Percentiles rank a stretch among this genome's conserved stretches.
Conservation (phyloP, 2,329 filamentous ascomycete genomes). For the Neopestalotiopsis rosae region DNA sequence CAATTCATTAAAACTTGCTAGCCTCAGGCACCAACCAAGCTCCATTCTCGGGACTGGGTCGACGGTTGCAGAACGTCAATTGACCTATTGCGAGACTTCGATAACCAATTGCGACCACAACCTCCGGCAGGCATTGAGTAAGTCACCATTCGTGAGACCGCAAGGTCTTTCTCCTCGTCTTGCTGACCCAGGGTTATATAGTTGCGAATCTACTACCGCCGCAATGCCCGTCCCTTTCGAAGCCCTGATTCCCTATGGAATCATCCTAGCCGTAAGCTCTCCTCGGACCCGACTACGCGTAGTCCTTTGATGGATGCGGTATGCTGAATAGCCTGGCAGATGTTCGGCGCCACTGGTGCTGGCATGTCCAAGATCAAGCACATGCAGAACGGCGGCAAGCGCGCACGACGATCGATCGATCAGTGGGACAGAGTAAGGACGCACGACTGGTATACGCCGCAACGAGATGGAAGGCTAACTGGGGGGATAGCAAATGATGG, state of each 20-base stretch:
- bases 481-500: slow-evolving; percentile 59
- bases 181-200: neutral
- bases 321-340: slow-evolving; percentile 47
- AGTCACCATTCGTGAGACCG: neutral
- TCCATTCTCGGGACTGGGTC: neutral
- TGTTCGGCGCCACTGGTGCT: slow-evolving; percentile 66
- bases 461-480: slow-evolving; percentile 23
- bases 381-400: slow-evolving; percentile 66
- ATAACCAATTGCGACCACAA: slow-evolving; percentile 14
- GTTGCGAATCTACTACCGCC: slow-evolving; percentile 29
- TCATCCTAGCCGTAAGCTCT: slow-evolving; percentile 63
- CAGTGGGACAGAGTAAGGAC: slow-evolving; percentile 65
- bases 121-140: slow-evolving; percentile 20
- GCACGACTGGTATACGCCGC: neutral
- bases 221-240: slow-evolving; percentile 70
- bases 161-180: neutral
- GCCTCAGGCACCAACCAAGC: slow-evolving; percentile 13
- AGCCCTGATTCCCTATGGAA: slow-evolving; percentile 67
- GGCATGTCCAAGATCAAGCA: slow-evolving; percentile 62
- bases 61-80: slow-evolving; percentile 9
- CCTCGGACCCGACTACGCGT: neutral
- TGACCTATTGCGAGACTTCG: neutral
- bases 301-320: neutral
- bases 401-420: slow-evolving; percentile 63
- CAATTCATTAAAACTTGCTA: neutral